Conservation (phyloP, 2,329 filamentous ascomycete genomes). For the Dissoconium aciculare region DNA sequence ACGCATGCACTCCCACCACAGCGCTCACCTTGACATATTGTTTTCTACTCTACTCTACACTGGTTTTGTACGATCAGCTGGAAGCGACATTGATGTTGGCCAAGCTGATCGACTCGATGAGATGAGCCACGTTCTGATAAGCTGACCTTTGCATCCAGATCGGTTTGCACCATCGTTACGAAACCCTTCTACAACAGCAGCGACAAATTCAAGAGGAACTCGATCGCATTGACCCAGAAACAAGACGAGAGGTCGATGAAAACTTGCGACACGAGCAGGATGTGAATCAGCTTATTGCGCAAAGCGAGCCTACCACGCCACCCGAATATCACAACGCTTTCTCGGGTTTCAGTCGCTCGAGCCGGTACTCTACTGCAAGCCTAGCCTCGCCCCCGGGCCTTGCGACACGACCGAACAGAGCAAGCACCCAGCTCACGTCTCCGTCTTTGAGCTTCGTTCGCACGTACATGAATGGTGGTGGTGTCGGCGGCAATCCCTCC, state of each 20-base stretch:
- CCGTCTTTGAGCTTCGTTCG: conserved; percentile 47
- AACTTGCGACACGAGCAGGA: conserved; percentile 75
- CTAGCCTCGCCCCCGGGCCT: conserved; percentile 63
- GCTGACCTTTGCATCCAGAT: background rate
- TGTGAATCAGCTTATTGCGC: conserved; percentile 45
- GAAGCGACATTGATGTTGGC: too few species aligned
- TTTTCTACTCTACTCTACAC: too few species aligned
- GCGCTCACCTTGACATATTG: too few species aligned
- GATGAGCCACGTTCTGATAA: too few species aligned
- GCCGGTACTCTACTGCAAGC: conserved; percentile 79
- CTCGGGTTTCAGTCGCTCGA: conserved; percentile 61
- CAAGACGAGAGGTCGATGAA: conserved; percentile 68
- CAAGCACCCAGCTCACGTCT: conserved; percentile 66
- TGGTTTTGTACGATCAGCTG: too few species aligned
- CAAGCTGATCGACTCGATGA: too few species aligned
- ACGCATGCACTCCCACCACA: too few species aligned
- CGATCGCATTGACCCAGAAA: conserved; percentile 73
- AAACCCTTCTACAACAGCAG: conserved; percentile 76
- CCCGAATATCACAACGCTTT: conserved; percentile 83
- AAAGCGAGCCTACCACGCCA: conserved; percentile 90
- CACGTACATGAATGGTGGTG: conserved; percentile 34
- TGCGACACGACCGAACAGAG: conserved; percentile 48
- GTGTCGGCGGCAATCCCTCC: conserved; percentile 46
- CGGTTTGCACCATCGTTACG: conserved; percentile 54
- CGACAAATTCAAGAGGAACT: conserved; percentile 84